A percentile compares a stretch with the other conserved stretches of the same genome.
phyloP scores from a whole-genome alignment of 768 basidiomycete species.

The Mycena vulgaris region DNA sequence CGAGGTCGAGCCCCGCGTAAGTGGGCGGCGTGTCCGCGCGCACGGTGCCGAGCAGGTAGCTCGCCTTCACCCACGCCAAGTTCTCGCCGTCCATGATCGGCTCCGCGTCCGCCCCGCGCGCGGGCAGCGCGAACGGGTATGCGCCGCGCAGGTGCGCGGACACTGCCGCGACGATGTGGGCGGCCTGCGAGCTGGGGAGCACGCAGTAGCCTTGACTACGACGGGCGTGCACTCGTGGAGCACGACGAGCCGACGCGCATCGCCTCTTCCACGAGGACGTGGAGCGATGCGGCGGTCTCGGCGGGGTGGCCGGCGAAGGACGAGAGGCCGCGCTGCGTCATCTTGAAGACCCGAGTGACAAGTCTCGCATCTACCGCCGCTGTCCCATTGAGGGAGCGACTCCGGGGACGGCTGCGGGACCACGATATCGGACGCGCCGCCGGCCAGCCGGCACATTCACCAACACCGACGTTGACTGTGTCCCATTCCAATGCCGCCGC shows the following conservation, averaged over 20 bases:
- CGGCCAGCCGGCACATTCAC: too few relatives aligned
- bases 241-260: constrained; percentile 74
- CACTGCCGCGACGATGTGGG: constrained; percentile 76
- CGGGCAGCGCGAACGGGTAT: constrained; percentile 76
- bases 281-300: constrained; percentile 84
- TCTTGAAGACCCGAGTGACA: constrained; percentile 89
- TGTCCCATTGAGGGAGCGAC: too few relatives aligned
- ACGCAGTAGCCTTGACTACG: constrained; percentile 94
- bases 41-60: constrained; percentile 89
- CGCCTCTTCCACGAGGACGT: constrained; percentile 87
- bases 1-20: constrained; percentile 93
- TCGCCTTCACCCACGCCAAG: constrained; percentile 99
- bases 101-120: constrained; percentile 77
- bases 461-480: too few relatives aligned
- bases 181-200: constrained; percentile 76
- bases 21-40: constrained; percentile 66
- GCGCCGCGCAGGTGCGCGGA: too few relatives aligned
- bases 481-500: too few relatives aligned
- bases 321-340: constrained; percentile 85
- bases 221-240: constrained; percentile 87
- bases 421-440: too few relatives aligned
- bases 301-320: constrained; percentile 69
- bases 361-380: too few relatives aligned
- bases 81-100: constrained; percentile 95
- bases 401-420: too few relatives aligned